Evolutionary conservation across 2,329 filamentous ascomycete genomes (phyloP), one percentile per base, ranked within the genome.

Genomic region (Scopulariopsis brevicaulis): DNA sequence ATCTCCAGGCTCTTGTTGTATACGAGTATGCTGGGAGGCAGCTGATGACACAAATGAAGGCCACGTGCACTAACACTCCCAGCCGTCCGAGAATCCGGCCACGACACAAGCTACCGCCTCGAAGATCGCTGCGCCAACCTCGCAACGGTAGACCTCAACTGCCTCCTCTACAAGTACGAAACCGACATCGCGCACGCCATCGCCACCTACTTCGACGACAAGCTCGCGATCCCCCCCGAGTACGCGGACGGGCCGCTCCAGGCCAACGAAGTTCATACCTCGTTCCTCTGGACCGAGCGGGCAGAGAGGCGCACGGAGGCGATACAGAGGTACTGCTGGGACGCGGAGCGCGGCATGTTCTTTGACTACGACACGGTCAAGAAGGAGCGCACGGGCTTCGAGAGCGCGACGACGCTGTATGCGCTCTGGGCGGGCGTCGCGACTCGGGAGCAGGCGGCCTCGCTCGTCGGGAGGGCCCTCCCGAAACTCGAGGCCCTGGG

Each of bases 161-260:
- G 91, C 32, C 78, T 96, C 34, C 77, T 99, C 32, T 99, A 94
- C 82, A 97, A 97, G 73, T 97, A 97, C 68, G 94, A 99, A 73
- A 86, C 86, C 34, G 94, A 99, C 66, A 96, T 99, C 68, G 86
- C 89, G 2, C 84, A 88, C 61, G 87, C 85, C 10, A 96, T 99
- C 65, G 88, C 90, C 58, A 87, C 80, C 54, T 79, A 90, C 64
- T 97, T 97, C 71, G 81, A 83, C 58, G 93, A 97, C 71, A 86
- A 82, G 64, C 80, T 99, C 4, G 75, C 78, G n/a, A 85, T 99
- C 52, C 92, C 93, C 0, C 79, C 78, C 0, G 92, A 95, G 63
- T 97, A 91, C 74, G 89, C 87, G 64, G 81, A 84, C 28, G 81
- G 84, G 8, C 70, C 71, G 2, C 81, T 86, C 69, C 72, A 81